Percentiles rank a stretch among this genome's conserved stretches.
Conservation (phyloP, 257 asterid genomes). For the Solanum paucissectum region DNA sequence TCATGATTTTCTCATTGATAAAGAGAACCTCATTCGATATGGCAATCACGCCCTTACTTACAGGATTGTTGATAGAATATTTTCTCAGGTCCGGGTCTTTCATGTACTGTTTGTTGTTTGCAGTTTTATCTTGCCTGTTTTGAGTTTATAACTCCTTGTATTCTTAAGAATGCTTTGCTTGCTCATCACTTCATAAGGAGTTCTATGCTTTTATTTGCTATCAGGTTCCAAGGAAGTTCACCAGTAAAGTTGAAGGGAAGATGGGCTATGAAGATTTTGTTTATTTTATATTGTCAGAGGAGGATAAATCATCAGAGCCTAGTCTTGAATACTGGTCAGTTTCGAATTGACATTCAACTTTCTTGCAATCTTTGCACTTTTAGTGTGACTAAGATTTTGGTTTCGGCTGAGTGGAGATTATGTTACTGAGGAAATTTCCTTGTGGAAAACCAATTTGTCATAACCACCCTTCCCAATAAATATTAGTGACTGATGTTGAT, state of each 20-base stretch:
- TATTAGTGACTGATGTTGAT: background rate
- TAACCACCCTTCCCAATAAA: background rate
- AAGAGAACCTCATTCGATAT: conserved; percentile 95
- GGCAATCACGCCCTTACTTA: conserved; percentile 99
- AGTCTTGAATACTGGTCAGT: conserved; percentile 94
- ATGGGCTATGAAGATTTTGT: conserved; percentile 99
- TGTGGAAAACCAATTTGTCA: background rate
- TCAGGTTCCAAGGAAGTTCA: conserved; percentile 95
- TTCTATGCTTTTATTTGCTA: conserved; percentile 19
- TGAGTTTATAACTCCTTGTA: background rate
- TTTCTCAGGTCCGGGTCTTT: conserved; percentile 82
- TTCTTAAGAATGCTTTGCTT: background rate
- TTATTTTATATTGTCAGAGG: conserved; percentile 96
- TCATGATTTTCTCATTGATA: conserved; percentile 95
- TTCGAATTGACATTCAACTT: background rate
- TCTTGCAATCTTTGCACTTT: background rate
- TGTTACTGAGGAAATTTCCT: background rate
- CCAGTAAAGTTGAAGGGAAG: conserved; percentile 97
- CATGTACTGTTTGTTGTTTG: conserved; percentile 6
- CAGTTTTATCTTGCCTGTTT: conserved; percentile 7
- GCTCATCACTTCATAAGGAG: conserved; percentile 1
- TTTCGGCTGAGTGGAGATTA: background rate
- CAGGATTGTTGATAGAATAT: conserved; percentile 96
- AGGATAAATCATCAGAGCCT: conserved; percentile 95
- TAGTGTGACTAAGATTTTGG: background rate